phyloP scores from a whole-genome alignment of 495 filamentous ascomycete species.

The Penicillium bovifimosum region DNA sequence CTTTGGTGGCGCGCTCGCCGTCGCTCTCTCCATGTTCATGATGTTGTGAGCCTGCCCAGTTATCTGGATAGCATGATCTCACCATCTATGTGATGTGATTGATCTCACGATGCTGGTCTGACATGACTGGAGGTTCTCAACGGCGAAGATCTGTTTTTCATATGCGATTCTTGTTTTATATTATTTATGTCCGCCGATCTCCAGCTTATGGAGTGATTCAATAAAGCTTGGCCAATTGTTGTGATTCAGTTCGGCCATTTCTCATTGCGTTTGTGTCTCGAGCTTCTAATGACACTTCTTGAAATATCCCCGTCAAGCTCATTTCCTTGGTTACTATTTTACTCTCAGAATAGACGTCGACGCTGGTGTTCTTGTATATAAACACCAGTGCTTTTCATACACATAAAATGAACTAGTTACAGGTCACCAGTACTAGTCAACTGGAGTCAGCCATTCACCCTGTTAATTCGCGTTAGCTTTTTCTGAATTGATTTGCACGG shows the following conservation, averaged over 20 bases:
- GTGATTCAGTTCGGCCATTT: conserved; percentile 7
- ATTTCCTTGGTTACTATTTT: too few species aligned
- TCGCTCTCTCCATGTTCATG: conserved; percentile 9
- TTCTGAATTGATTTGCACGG: too few species aligned
- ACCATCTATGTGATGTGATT: not conserved
- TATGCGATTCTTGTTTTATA: conserved; percentile 2
- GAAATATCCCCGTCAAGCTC: too few species aligned
- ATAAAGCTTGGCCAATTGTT: conserved; percentile 4
- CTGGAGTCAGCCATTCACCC: too few species aligned
- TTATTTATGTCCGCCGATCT: not conserved
- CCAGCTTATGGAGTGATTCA: not conserved
- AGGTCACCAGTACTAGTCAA: too few species aligned
- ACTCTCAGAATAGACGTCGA: too few species aligned
- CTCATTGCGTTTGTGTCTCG: too few species aligned
- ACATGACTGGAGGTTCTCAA: not conserved
- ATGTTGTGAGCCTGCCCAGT: conserved; percentile 4
- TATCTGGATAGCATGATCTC: conserved; percentile 4
- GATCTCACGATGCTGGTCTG: conserved; percentile 11
- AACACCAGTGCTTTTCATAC: too few species aligned
- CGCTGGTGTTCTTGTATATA: too few species aligned
- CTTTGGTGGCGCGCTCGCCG: conserved; percentile 6
- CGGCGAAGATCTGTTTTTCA: not conserved
- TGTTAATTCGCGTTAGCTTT: too few species aligned
- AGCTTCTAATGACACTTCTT: too few species aligned
- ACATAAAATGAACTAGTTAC: too few species aligned